A percentile compares a stretch with the other conserved stretches of the same genome.
Evolutionary conservation across 495 filamentous ascomycete species (phyloP).

Genomic region (Annulohypoxylon nitens): DNA sequence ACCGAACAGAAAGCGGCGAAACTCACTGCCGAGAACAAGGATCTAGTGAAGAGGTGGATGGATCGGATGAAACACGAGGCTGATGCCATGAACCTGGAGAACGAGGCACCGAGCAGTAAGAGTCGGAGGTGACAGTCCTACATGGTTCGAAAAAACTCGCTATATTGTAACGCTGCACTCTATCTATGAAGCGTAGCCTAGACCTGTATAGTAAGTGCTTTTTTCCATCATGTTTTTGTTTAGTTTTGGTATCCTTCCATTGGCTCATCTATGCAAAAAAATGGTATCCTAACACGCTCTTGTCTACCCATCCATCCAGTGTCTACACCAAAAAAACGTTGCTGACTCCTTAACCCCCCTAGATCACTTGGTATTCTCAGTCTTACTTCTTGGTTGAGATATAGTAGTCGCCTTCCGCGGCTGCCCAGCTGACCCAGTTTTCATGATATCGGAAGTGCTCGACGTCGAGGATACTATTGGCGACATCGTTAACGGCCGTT

Average conservation of each 20-base stretch:
- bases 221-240: conserved; percentile 15
- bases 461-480: conserved; percentile 79
- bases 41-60: conserved; percentile 93
- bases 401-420: conserved; percentile 83
- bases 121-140: conserved; percentile 30
- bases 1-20: conserved; percentile 76
- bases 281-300: conserved; percentile 42
- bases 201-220: conserved; percentile 37
- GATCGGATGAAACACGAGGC: conserved; percentile 85
- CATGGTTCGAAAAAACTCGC: conserved; percentile 5
- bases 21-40: conserved; percentile 84
- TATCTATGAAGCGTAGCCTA: conserved; percentile 38
- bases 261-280: conserved; percentile 47
- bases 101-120: conserved; percentile 52
- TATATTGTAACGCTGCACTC: conserved; percentile 39
- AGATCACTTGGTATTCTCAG: not conserved
- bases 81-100: conserved; percentile 83
- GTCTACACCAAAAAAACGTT: conserved; percentile 31
- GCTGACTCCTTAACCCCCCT: conserved; percentile 19
- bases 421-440: conserved; percentile 91
- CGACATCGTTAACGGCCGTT: conserved; percentile 79
- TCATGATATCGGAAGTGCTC: conserved; percentile 82
- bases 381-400: conserved; percentile 83
- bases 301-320: conserved; percentile 19
- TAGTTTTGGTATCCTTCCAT: conserved; percentile 44